Conservation (phyloP, 345 rosid species). For the Salix brachista region DNA sequence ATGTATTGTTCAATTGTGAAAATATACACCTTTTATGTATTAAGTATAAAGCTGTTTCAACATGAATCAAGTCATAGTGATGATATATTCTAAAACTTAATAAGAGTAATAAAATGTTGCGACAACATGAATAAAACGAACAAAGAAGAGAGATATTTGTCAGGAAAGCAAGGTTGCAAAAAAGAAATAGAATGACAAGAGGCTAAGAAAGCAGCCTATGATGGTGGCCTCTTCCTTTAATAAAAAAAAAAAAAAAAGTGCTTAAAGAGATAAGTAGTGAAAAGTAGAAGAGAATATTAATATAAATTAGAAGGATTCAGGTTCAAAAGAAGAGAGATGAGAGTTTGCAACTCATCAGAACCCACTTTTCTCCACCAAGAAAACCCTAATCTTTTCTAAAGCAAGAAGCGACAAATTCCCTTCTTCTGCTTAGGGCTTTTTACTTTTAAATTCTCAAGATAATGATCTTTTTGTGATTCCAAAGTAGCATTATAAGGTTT, state of each 20-base stretch:
- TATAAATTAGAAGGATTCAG: slow-evolving; percentile 5
- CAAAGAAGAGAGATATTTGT: background rate
- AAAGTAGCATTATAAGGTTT: slow-evolving; percentile 42
- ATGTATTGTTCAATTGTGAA: too few relatives aligned
- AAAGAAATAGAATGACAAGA: background rate
- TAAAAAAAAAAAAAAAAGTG: background rate
- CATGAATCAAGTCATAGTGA: background rate
- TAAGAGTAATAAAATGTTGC: slow-evolving; percentile 1
- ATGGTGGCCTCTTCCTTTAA: slow-evolving; percentile 26
- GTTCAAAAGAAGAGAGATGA: slow-evolving; percentile 4
- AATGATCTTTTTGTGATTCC: slow-evolving; percentile 44
- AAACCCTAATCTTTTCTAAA: slow-evolving; percentile 5
- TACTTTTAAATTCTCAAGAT: slow-evolving; percentile 37
- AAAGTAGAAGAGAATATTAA: slow-evolving; percentile 10
- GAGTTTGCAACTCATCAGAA: slow-evolving; percentile 17
- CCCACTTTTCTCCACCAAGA: slow-evolving; percentile 11
- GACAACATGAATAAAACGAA: background rate
- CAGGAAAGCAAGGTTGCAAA: background rate
- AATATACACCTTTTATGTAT: too few relatives aligned
- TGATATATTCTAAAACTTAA: background rate
- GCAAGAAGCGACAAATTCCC: slow-evolving; percentile 39
- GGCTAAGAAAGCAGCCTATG: slow-evolving; percentile 17
- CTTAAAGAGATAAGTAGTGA: slow-evolving; percentile 1
- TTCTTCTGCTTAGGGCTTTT: slow-evolving; percentile 34
- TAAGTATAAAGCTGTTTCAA: background rate